Conservation (phyloP, 306 rosid genomes). For the Erythrophleum fordii region DNA sequence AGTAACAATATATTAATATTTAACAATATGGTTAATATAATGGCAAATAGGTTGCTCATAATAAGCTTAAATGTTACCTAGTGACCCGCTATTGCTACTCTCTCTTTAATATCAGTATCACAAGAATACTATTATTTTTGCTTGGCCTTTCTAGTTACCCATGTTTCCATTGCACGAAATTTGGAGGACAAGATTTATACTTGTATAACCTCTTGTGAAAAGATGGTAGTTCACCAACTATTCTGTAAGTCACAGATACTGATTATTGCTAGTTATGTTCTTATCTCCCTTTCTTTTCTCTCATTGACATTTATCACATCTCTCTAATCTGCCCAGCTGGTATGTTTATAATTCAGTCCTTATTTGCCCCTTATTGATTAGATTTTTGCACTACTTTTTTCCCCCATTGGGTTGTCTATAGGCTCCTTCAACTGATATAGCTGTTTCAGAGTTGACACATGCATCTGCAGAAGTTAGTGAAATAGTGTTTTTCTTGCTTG, state of each 20-base stretch:
- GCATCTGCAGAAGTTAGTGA: conserved; percentile 96
- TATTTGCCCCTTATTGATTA: conserved; percentile 7
- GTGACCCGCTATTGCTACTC: neutral
- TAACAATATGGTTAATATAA: neutral
- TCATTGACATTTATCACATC: neutral
- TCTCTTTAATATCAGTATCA: neutral
- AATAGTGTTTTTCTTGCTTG: conserved; percentile 94
- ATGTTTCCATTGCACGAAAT: neutral
- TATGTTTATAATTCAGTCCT: conserved; percentile 10
- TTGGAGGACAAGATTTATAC: neutral
- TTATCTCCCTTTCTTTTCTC: neutral
- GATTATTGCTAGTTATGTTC: neutral
- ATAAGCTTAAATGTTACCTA: neutral
- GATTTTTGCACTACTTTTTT: conserved; percentile 12
- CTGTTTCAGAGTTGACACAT: conserved; percentile 82
- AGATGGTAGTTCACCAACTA: neutral
- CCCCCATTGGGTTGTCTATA: conserved; percentile 38
- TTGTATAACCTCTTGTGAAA: neutral
- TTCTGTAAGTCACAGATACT: neutral
- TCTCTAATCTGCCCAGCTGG: neutral
- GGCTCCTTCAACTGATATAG: conserved; percentile 96
- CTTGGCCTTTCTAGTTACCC: too few relatives aligned
- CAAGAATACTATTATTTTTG: neutral
- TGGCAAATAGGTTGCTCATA: neutral
- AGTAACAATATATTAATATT: too few relatives aligned